Evolutionary conservation across 108 stramenopile genomes (phyloP).

Genomic region (Asterionellopsis glacialis): DNA sequence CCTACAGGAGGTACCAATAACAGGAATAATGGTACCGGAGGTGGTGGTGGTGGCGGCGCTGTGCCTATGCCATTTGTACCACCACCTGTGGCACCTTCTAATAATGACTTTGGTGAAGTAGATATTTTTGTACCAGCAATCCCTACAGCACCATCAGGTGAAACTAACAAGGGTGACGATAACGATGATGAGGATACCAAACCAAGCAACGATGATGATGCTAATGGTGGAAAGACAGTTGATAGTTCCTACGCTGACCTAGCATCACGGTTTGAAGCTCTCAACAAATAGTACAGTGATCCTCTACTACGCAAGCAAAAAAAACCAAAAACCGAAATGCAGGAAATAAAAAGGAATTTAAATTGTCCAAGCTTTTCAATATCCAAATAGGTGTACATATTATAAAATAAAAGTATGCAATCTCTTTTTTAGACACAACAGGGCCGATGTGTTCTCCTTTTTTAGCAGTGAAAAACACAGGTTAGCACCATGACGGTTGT

Average conservation of each 20-base stretch:
- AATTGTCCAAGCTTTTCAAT: too few species aligned
- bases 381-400: too few species aligned
- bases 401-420: too few species aligned
- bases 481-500: too few species aligned
- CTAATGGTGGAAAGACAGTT: conserved; percentile 14
- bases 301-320: too few species aligned
- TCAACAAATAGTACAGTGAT: conserved; percentile 41
- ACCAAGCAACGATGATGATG: conserved; percentile 6
- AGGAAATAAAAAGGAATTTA: too few species aligned
- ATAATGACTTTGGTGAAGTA: conserved; percentile 42
- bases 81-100: conserved; percentile 6
- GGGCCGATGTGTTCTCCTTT: too few species aligned
- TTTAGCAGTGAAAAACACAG: too few species aligned
- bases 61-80: conserved; percentile 3
- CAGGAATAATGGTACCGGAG: conserved; percentile 13
- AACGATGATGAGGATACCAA: conserved; percentile 14
- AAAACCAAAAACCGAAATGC: too few species aligned
- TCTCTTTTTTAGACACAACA: too few species aligned
- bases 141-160: conserved; percentile 23
- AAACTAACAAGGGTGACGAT: conserved; percentile 11
- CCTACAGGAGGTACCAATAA: conserved; percentile 1
- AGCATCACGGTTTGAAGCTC: conserved; percentile 61
- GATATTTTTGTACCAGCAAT: conserved; percentile 60
- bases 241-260: conserved; percentile 56
- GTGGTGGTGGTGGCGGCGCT: too few species aligned